Evolutionary conservation across 495 filamentous ascomycete genomes (phyloP), one percentile per base, ranked within the genome.

Genomic region (Hypoxylon perforatum): DNA sequence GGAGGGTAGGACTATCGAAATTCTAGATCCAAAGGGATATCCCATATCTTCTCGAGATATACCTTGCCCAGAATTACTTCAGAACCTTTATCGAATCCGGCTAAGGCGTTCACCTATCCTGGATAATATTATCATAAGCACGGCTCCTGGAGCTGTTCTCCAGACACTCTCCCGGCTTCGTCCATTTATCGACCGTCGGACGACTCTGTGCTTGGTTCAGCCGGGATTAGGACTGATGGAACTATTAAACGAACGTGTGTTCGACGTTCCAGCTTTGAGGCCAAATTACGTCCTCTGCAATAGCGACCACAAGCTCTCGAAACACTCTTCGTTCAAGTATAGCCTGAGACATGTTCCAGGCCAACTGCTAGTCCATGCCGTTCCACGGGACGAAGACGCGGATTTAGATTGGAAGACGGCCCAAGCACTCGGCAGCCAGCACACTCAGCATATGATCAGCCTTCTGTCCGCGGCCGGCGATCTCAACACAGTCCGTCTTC

Each of bases 221-320:
- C 91, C 94, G 47, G 93, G 92, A 4, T 85, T 98, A 79, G 94
- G 94, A 1, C 74, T 90, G 2, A 77, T 93, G 23, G 92, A 97
- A n/a, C 81, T 84, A 35, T 77, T 97, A 17, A 91, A 91, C 63
- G 66, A 82, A 9, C 56, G 77, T 1, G 67, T 94, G 11, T 99
- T 96, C 69, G 82, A 86, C 0, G 81, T 92, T 68, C 81, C 85
- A 1, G 60, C 68, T 4, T 76, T 68, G 0, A 85, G 93, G 19
- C 95, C 95, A 1, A 82, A 86, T 41, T 97, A 93, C 66, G 81
- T 97, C 42, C 74, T 91, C 11, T 92, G 90, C 1, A 85, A 94
- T 50, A 80, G 90, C 56, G 86, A 85, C 6, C 90, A 96, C 64
- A 82, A 80, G 4, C 59, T 96, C 3, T 49, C 42, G 48, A 61